Evolutionary conservation across 2,329 filamentous ascomycete species (phyloP).

Genomic region (Hymenoscyphus scutula): DNA sequence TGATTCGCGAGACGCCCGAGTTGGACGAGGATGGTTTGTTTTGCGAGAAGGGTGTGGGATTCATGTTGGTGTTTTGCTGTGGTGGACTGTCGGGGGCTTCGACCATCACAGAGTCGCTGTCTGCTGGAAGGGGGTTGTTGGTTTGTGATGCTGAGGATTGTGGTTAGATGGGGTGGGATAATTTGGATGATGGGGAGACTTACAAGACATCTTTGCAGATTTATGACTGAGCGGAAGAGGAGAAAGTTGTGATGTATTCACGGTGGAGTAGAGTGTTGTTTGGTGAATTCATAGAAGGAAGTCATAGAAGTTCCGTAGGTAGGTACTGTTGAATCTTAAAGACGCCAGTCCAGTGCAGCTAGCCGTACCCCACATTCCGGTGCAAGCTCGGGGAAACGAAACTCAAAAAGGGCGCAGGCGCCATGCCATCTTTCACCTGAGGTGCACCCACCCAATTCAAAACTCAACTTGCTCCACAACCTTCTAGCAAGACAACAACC

Average conservation of each 20-base stretch:
- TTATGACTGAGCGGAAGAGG: neutral
- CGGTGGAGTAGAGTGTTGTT: neutral
- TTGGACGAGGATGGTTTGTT: neutral
- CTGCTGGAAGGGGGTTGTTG: conserved; percentile 9
- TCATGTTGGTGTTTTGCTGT: conserved; percentile 2
- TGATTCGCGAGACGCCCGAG: conserved; percentile 1
- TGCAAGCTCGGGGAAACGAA: conserved; percentile 1
- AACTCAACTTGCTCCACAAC: conserved; percentile 4
- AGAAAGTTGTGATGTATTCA: neutral
- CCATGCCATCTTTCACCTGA: too few relatives aligned
- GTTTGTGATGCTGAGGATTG: neutral
- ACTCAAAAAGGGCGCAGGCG: conserved; percentile 5
- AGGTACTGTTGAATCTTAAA: neutral
- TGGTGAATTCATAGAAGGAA: too few relatives aligned
- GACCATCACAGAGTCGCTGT: conserved; percentile 24
- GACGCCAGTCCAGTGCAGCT: neutral
- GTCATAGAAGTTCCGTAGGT: too few relatives aligned
- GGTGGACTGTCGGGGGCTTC: conserved; percentile 32
- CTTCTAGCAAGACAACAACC: neutral
- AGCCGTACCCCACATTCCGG: conserved; percentile 9
- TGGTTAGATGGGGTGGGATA: conserved; percentile 1
- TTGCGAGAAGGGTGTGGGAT: neutral
- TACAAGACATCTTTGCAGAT: conserved; percentile 25
- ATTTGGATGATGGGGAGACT: conserved; percentile 13
- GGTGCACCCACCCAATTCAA: neutral